Evolutionary conservation across 1,139 yeast species (phyloP), one percentile per base, ranked within the genome.

Genomic region (Hyphopichia burtonii): DNA sequence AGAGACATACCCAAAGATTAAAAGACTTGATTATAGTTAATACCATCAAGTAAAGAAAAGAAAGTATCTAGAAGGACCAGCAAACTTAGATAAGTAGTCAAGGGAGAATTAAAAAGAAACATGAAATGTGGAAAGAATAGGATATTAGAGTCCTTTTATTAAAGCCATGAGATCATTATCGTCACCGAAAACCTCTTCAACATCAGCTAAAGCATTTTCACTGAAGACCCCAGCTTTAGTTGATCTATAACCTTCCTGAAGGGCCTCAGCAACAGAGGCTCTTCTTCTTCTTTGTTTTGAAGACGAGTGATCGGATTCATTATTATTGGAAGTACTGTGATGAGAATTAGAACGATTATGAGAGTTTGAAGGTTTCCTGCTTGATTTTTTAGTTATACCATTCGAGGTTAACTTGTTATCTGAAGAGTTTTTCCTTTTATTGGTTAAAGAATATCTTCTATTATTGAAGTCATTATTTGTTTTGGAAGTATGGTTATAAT

Each of bases 211-310:
- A 1, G 88, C 83, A 47, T 78, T 79, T 56, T 85, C 91, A 56
- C 84, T 82, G 59, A 85, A 85, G 45, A 86, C 66, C 4, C 94
- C 94, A 49, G 80, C 79, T 52, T 80, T 84, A 1, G 94, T 86
- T 12, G 84, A 80, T 47, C 91, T 68, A 51, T 81, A 68, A 5
- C 90, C 90, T 55, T 83, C 91, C 7, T 80, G 76, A n/a, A 82
- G 83, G 2, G 91, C 90, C 52, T 84, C 91, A 2, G 73, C 85
- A 42, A 79, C 74, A 42, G 86, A 80, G 31, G 83, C 84, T 50
- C 85, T 69, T 56, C 89, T 61, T 41, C 74, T 46, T 40, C 57
- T 64, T 56, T 49, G 61, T 50, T 64, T 67, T 9, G 69, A 52
- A 7, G 58, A 50, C 31, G 44, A 12, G 3, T 33, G 34, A 31